A percentile compares a stretch with the other conserved stretches of the same genome.
Evolutionary conservation across 2,329 filamentous ascomycete genomes (phyloP).

Genomic region (Trichoderma oligosporum): DNA sequence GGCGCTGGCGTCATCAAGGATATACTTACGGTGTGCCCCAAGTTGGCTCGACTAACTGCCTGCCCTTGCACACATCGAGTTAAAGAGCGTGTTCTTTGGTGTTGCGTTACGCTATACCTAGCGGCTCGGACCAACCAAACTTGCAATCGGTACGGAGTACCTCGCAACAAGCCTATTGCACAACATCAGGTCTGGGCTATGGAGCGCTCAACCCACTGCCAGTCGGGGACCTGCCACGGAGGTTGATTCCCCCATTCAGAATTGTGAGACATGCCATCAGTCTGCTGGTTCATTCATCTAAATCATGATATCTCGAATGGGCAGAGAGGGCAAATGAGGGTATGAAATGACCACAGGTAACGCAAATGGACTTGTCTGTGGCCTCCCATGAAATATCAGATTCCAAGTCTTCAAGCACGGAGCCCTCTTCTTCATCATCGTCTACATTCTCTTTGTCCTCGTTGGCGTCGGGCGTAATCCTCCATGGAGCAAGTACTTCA

Average conservation of each 20-base stretch:
- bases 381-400: constrained; percentile 31
- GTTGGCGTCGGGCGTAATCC: constrained; percentile 39
- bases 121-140: no score
- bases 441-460: constrained; percentile 17
- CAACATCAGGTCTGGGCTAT: no score
- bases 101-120: no score
- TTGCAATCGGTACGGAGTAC: no score
- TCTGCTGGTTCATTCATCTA: constrained; percentile 25
- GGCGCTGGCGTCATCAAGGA: no score
- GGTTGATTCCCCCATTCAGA: not conserved
- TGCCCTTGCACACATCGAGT: not conserved
- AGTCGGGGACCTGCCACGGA: not conserved
- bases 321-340: constrained; percentile 57
- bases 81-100: no score
- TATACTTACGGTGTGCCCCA: no score
- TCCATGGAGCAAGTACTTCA: constrained; percentile 64
- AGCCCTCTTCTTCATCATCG: constrained; percentile 24
- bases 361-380: constrained; percentile 36
- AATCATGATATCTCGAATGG: constrained; percentile 42
- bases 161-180: no score
- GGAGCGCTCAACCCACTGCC: no score
- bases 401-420: constrained; percentile 22
- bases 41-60: no score
- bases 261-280: not conserved
- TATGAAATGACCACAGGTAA: constrained; percentile 50